Evolutionary conservation across 768 basidiomycete genomes (phyloP), one percentile per base, ranked within the genome.

Genomic region (Kwoniella bestiolae): DNA sequence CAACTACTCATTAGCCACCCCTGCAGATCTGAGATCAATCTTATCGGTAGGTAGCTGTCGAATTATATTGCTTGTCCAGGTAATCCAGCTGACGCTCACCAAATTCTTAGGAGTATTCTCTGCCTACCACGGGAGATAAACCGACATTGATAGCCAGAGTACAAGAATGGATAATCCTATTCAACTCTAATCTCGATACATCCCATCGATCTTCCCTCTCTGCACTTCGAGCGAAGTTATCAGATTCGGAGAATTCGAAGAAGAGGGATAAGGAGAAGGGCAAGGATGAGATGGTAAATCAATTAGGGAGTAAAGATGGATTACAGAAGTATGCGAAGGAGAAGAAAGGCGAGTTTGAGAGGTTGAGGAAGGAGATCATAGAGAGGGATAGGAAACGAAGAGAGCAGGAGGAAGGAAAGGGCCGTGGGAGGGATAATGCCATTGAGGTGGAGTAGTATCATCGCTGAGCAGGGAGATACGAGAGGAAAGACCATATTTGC

Each of bases 101-200:
- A 63, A 51, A 32, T 35, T 34, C 44, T 8, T 47, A 77, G 66
- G 68, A 70, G n/a, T 68, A 79, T 51, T 63, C 67, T 5, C 63
- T 79, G 3, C 56, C 73, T 2, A 75, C 76, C 0, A 51, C 55
- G 14, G 79, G 79, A 12, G 79, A 80, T 60, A 77, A 75, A 59
- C 28, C 56, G 0, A 47, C 64, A 2, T 68, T 80, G 7, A 49
- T 62, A 16, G 38, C 67, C 7, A 63, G 79, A 26, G 50, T 79
- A 0, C 76, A 76, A 64, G 67, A 79, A 57, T 80, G 78, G 77
- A 80, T 80, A n/a, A 68, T 77, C 21, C 63, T 80, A 5, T 78
- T 66, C 68, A 80, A 80, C 60, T 64, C 79, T 0, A 80, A 80
- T 64, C 78, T 80, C 66, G 79, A 80, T 53, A 76, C 77, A 1